Conservation (phyloP, 345 rosid species). For the Sonneratia alba region DNA sequence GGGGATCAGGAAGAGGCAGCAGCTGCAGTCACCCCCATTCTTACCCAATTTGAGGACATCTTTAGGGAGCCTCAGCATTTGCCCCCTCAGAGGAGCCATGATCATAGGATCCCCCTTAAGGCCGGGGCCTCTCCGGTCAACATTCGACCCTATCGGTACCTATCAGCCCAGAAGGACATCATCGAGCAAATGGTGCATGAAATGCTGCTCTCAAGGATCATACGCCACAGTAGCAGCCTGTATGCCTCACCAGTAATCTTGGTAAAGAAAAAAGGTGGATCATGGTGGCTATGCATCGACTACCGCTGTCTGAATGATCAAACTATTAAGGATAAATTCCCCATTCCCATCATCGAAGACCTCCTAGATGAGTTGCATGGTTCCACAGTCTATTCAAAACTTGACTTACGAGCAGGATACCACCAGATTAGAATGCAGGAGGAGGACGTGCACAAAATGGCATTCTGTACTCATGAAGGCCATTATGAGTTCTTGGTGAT, state of each 20-base stretch:
- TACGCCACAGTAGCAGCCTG: no score
- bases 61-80: no score
- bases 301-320: no score
- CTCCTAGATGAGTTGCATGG: slow-evolving; percentile 5
- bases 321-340: no score
- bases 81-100: not conserved
- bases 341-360: slow-evolving; percentile 4
- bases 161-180: slow-evolving; percentile 2
- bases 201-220: no score
- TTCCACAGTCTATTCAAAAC: slow-evolving; percentile 1
- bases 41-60: not conserved
- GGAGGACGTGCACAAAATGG: slow-evolving; percentile 3
- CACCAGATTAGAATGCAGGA: slow-evolving; percentile 7
- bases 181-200: slow-evolving; percentile 4
- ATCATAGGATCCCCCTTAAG: not conserved
- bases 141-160: slow-evolving; percentile 3
- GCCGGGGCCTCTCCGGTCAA: not conserved
- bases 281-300: no score
- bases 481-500: no score
- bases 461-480: no score
- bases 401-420: slow-evolving; percentile 6
- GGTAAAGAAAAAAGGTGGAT: no score
- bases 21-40: not conserved
- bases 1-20: not conserved
- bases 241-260: no score